Evolutionary conservation across 1,284 basidiomycete species (phyloP).

Genomic region (Afroboletus lepidellus): DNA sequence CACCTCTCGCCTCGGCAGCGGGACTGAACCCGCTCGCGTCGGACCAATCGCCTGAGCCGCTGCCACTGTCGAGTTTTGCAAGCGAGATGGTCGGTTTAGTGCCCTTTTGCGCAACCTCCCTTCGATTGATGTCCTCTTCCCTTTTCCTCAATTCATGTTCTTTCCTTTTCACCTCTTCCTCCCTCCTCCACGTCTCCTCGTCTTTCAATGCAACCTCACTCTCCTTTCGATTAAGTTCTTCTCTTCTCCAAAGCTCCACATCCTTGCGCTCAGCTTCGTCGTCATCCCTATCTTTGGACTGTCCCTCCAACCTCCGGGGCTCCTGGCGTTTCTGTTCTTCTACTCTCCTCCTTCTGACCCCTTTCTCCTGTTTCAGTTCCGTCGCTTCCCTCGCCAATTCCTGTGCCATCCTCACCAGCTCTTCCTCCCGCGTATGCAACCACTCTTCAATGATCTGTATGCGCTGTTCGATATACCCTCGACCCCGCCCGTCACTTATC

Average conservation of each 20-base stretch:
- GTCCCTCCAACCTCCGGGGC: slow-evolving; percentile 20
- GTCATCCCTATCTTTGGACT: slow-evolving; percentile 16
- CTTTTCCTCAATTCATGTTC: background rate
- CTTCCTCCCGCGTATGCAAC: slow-evolving; percentile 32
- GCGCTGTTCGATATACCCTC: slow-evolving; percentile 34
- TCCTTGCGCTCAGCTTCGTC: slow-evolving; percentile 26
- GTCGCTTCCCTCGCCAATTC: slow-evolving; percentile 27
- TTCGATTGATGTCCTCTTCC: no score
- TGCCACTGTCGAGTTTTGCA: slow-evolving; percentile 77
- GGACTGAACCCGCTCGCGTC: slow-evolving; percentile 78
- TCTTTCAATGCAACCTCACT: slow-evolving; percentile 22
- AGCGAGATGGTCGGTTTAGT: slow-evolving; percentile 81
- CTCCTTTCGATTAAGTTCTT: slow-evolving; percentile 28
- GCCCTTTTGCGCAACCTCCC: no score
- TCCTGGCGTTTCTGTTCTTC: no score
- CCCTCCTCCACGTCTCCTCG: slow-evolving; percentile 20
- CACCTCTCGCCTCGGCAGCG: slow-evolving; percentile 79
- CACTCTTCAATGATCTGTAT: slow-evolving; percentile 32
- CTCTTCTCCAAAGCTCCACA: slow-evolving; percentile 31
- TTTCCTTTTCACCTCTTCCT: slow-evolving; percentile 18
- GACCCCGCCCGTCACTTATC: slow-evolving; percentile 30
- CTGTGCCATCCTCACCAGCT: slow-evolving; percentile 30
- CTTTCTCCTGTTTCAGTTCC: slow-evolving; percentile 29
- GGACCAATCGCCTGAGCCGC: slow-evolving; percentile 47
- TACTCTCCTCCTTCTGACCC: slow-evolving; percentile 6